Conservation (phyloP, 1,284 basidiomycete species). For the Veloboletus limbatus region DNA sequence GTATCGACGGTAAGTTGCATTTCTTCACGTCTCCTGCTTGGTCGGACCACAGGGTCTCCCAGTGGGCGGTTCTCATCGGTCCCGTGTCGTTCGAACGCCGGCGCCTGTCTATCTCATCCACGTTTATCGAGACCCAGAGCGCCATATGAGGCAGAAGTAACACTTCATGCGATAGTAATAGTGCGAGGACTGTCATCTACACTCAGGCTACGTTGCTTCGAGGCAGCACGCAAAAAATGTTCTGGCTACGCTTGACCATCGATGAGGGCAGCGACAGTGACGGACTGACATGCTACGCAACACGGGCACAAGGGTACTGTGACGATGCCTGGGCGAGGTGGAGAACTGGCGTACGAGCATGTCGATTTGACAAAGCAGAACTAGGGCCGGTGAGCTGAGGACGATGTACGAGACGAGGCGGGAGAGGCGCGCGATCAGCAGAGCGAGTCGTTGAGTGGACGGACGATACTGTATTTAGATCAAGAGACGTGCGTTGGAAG, state of each 20-base stretch:
- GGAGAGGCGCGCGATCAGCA: slow-evolving; percentile 32
- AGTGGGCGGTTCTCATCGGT: no score
- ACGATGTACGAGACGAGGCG: slow-evolving; percentile 47
- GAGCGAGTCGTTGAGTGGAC: slow-evolving; percentile 34
- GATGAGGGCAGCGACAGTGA: slow-evolving; percentile 46
- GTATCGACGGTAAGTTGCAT: neutral
- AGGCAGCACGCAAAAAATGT: slow-evolving; percentile 58
- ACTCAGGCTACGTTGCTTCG: slow-evolving; percentile 54
- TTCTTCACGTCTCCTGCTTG: slow-evolving; percentile 1
- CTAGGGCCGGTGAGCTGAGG: slow-evolving; percentile 24
- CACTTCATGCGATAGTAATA: slow-evolving; percentile 29
- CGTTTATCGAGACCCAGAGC: slow-evolving; percentile 40
- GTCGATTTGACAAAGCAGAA: no score
- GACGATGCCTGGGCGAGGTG: slow-evolving; percentile 27
- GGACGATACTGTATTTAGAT: neutral
- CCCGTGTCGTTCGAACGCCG: slow-evolving; percentile 38
- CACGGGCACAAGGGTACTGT: slow-evolving; percentile 60
- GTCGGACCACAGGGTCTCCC: no score
- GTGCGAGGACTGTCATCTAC: slow-evolving; percentile 28
- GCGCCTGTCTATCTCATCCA: slow-evolving; percentile 63
- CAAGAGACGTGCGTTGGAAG: slow-evolving; percentile 50
- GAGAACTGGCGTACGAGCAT: no score
- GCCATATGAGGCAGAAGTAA: slow-evolving; percentile 24
- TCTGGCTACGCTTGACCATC: slow-evolving; percentile 54
- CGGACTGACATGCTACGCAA: slow-evolving; percentile 50